Percentiles rank a stretch among this genome's conserved stretches.
phyloP scores from a whole-genome alignment of 495 filamentous ascomycete species.

The Lasiosphaeria miniovina region DNA sequence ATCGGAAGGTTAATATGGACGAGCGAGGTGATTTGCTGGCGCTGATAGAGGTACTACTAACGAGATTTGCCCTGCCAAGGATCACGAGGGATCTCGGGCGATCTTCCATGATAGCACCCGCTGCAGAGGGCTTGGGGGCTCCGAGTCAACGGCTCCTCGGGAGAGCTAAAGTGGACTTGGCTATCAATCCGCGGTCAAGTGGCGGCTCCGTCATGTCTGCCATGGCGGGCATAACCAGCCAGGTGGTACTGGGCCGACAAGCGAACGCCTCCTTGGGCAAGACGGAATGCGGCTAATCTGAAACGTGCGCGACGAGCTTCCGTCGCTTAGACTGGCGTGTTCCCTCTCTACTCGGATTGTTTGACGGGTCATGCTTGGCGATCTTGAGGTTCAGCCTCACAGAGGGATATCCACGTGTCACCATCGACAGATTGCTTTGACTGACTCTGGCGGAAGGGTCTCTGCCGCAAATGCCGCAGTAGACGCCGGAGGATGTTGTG shows the following conservation, averaged over 20 bases:
- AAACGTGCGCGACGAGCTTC: neutral
- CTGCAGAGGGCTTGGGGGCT: neutral
- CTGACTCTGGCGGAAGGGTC: neutral
- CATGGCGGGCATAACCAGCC: constrained; percentile 9
- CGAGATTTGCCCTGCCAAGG: constrained; percentile 12
- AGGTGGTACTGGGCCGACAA: constrained; percentile 8
- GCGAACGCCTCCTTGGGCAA: constrained; percentile 10
- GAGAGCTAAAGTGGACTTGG: constrained; percentile 20
- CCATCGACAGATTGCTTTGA: neutral
- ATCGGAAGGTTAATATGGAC: constrained; percentile 22
- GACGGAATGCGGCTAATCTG: constrained; percentile 12
- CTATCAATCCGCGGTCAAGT: constrained; percentile 7
- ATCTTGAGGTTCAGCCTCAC: constrained; percentile 7
- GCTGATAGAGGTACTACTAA: constrained; percentile 5
- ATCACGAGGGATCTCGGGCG: constrained; percentile 10
- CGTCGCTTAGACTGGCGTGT: neutral
- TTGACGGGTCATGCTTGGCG: neutral
- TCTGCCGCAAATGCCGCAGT: neutral
- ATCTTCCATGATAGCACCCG: constrained; percentile 5
- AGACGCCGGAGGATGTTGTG: constrained; percentile 13
- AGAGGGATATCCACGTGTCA: neutral
- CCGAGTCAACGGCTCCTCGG: constrained; percentile 20
- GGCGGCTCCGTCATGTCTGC: neutral
- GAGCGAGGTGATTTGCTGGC: constrained; percentile 7
- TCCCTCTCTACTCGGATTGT: neutral